Percentiles rank a stretch among this genome's conserved stretches.
Conservation (phyloP, 208 protist genomes). For the Trypanosoma scelopori region DNA sequence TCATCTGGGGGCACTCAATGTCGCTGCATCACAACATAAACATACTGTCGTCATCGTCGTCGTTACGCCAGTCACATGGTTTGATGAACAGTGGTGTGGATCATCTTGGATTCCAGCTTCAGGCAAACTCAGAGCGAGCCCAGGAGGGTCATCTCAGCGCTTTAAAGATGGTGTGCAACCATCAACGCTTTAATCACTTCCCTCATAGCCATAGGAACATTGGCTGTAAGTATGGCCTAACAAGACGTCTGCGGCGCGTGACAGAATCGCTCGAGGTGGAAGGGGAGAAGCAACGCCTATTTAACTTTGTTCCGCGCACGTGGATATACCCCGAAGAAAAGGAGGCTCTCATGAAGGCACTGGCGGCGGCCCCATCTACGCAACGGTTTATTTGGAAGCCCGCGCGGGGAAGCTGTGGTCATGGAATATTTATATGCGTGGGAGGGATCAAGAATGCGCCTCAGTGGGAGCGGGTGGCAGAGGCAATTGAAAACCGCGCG, state of each 20-base stretch:
- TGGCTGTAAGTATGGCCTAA: conserved; percentile 86
- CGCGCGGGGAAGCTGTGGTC: conserved; percentile 86
- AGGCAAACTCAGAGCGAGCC: conserved; percentile 12
- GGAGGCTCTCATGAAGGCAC: conserved; percentile 38
- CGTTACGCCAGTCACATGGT: not conserved
- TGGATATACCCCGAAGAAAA: conserved; percentile 84
- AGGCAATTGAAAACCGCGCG: conserved; percentile 51
- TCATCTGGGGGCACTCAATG: conserved; percentile 79
- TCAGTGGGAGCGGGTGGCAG: conserved; percentile 53
- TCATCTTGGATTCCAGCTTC: not conserved
- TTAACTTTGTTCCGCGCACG: conserved; percentile 71
- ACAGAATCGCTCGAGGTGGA: conserved; percentile 8
- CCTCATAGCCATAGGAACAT: conserved; percentile 75
- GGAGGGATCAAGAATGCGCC: conserved; percentile 42
- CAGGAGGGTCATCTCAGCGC: conserved; percentile 18
- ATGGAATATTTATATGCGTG: conserved; percentile 76
- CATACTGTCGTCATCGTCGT: conserved; percentile 7
- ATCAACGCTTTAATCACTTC: conserved; percentile 89
- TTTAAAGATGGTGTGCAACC: conserved; percentile 21
- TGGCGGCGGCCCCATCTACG: conserved; percentile 32
- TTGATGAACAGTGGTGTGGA: not conserved
- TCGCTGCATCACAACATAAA: conserved; percentile 19
- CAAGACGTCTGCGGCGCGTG: conserved; percentile 36
- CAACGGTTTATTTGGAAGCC: conserved; percentile 90
- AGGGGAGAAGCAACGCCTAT: conserved; percentile 26